These are phyloP conservation scores for Mesembryanthemum crystallinum DNA, from an alignment of 148 eudicot species.

Conservation along the genomic window DNA sequence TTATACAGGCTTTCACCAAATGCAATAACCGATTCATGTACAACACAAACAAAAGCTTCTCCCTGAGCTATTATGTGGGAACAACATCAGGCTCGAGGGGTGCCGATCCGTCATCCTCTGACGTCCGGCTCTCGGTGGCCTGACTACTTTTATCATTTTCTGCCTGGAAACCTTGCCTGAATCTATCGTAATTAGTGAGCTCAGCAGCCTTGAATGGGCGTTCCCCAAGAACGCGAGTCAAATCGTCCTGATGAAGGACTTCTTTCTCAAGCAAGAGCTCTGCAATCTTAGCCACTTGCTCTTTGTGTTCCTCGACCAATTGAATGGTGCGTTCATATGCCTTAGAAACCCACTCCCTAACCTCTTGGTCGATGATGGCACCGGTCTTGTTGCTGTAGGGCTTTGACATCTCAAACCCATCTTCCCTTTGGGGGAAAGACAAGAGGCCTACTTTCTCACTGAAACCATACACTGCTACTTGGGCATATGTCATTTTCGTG, in stretches of 20 bases:
- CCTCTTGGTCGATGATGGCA: conserved; percentile 72
- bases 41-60: conserved; percentile 15
- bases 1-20: conserved; percentile 18
- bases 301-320: conserved; percentile 67
- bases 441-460: conserved; percentile 90
- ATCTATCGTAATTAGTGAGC: conserved; percentile 68
- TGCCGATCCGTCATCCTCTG: conserved; percentile 46
- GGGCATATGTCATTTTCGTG: conserved; percentile 89
- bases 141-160: conserved; percentile 31
- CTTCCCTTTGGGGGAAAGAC: conserved; percentile 78
- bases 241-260: conserved; percentile 86
- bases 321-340: conserved; percentile 63
- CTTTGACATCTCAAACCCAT: conserved; percentile 60
- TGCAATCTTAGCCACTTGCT: conserved; percentile 72
- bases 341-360: conserved; percentile 77
- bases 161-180: conserved; percentile 56
- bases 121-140: conserved; percentile 24
- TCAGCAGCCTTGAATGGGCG: conserved; percentile 64
- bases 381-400: conserved; percentile 91
- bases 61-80: conserved; percentile 32
- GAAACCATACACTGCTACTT: conserved; percentile 85
- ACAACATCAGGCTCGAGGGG: conserved; percentile 63
- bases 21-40: conserved; percentile 9
- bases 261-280: conserved; percentile 80
- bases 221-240: conserved; percentile 71